Evolutionary conservation across 1,284 basidiomycete genomes (phyloP).

Genomic region (Chiua sp.): DNA sequence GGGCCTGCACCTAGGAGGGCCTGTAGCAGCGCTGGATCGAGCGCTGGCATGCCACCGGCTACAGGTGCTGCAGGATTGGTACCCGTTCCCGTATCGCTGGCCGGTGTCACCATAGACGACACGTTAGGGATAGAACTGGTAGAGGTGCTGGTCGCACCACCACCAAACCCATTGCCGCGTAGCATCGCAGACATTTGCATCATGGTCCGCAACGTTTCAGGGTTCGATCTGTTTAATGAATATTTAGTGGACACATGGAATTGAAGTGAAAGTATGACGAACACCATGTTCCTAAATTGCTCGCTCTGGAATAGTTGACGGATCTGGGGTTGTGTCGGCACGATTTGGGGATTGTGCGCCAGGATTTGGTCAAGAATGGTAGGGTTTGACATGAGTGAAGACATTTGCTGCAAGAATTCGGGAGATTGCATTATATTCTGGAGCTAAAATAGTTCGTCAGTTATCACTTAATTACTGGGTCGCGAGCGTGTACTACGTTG

Average conservation of each 20-base stretch:
- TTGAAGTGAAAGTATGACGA: constrained; percentile 31
- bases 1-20: constrained; percentile 42
- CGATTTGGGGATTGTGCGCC: constrained; percentile 80
- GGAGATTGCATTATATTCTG: constrained; percentile 86
- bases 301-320: constrained; percentile 81
- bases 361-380: constrained; percentile 87
- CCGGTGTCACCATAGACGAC: constrained; percentile 16
- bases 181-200: constrained; percentile 78
- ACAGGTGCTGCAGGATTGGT: constrained; percentile 3
- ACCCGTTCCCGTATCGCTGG: constrained; percentile 24
- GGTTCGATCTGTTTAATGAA: constrained; percentile 62
- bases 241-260: neutral
- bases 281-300: constrained; percentile 85
- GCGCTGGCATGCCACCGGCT: constrained; percentile 18
- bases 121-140: constrained; percentile 27
- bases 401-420: constrained; percentile 80
- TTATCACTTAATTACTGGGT: neutral
- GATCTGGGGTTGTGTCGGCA: constrained; percentile 80
- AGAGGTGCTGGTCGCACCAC: constrained; percentile 31
- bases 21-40: constrained; percentile 48
- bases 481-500: constrained; percentile 74
- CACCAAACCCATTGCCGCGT: constrained; percentile 43
- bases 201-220: constrained; percentile 80
- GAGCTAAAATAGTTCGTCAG: constrained; percentile 52
- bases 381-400: constrained; percentile 77